Evolutionary conservation across 257 asterid genomes (phyloP).

Genomic region (Gardenia jasminoides): DNA sequence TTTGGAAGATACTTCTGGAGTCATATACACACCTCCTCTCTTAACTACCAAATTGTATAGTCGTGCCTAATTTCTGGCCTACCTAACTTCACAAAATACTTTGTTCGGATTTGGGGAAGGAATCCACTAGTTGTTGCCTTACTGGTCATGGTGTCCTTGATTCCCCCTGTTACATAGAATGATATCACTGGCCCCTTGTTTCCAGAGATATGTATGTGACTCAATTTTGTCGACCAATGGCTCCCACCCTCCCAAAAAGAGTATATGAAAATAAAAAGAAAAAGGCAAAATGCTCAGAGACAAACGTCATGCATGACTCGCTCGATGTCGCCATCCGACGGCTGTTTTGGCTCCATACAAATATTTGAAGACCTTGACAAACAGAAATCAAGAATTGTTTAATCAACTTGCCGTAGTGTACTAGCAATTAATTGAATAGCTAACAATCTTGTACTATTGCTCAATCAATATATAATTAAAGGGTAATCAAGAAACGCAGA

Average conservation of each 20-base stretch:
- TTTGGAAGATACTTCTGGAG: no score
- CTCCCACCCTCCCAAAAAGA: neutral
- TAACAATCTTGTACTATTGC: neutral
- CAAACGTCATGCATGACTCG: neutral
- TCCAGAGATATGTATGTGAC: neutral
- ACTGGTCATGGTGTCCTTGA: no score
- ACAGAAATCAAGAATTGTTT: neutral
- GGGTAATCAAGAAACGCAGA: neutral
- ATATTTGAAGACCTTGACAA: neutral
- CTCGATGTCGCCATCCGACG: neutral
- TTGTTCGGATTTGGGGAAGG: no score
- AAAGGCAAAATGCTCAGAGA: no score
- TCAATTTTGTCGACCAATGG: neutral
- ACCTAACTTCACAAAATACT: neutral
- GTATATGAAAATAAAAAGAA: neutral
- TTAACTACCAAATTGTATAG: neutral
- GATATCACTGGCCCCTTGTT: neutral
- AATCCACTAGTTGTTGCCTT: no score
- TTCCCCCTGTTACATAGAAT: no score
- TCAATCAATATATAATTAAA: neutral
- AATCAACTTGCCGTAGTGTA: neutral
- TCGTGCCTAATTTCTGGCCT: neutral
- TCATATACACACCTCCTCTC: neutral
- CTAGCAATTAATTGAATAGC: no score
- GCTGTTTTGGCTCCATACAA: neutral